phyloP scores from a whole-genome alignment of 257 asterid species.

The Solanum habrochaites region DNA sequence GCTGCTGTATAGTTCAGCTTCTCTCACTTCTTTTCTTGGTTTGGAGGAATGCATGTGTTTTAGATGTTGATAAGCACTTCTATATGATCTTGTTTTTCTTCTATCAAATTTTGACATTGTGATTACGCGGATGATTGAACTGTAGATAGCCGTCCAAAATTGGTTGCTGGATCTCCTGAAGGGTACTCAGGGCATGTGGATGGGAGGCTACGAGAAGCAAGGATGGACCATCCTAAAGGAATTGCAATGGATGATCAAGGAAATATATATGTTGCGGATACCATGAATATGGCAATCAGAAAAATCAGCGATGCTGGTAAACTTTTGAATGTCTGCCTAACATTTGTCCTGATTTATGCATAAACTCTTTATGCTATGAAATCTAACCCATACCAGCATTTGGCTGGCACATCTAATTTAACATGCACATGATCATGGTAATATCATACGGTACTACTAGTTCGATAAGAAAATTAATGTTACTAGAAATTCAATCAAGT shows the following conservation, averaged over 20 bases:
- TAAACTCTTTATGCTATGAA: not conserved
- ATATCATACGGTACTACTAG: not conserved
- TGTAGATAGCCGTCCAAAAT: constrained; percentile 86
- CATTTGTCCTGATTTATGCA: not conserved
- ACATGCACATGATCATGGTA: not conserved
- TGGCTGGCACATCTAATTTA: not conserved
- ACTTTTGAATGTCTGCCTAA: not conserved
- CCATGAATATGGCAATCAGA: constrained; percentile 86
- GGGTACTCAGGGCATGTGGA: constrained; percentile 90
- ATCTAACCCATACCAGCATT: not conserved
- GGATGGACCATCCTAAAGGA: constrained; percentile 90
- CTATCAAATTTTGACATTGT: not conserved
- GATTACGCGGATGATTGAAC: not conserved
- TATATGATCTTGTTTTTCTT: not conserved
- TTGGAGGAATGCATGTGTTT: not conserved
- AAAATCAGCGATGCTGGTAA: constrained; percentile 77
- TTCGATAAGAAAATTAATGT: not conserved
- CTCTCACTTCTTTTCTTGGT: not conserved
- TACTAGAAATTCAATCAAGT: not conserved
- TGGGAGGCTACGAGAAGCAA: constrained; percentile 82
- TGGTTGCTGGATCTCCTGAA: constrained; percentile 84
- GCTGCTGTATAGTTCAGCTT: not conserved
- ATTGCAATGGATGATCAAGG: constrained; percentile 70
- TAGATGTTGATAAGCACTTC: not conserved
- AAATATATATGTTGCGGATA: constrained; percentile 80